Evolutionary conservation across 2,329 filamentous ascomycete species (phyloP), one percentile per base, ranked within the genome.

Genomic region (Aspergillaceae sp.): DNA sequence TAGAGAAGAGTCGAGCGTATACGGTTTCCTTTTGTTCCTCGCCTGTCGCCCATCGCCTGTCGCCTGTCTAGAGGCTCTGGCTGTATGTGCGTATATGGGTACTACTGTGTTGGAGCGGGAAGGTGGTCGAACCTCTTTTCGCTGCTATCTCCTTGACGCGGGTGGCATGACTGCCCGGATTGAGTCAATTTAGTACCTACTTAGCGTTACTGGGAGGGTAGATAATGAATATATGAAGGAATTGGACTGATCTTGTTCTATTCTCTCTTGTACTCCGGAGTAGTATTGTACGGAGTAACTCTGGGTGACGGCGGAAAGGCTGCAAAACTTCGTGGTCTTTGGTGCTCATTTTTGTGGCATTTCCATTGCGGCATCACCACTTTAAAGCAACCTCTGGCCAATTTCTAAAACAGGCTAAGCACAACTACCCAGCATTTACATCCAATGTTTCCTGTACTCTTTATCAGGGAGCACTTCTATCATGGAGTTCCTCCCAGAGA

Each of bases 1-100:
- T 64, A 63, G 62, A 64, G 50, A 60, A 48, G 46, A 38, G 44
- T 44, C 43, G 44, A 48, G 38, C 46, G 27, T 45, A 47, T 47
- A 48, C 40, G 50, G 45, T 46, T 45, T 45, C 38, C 36, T 57
- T 51, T 54, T 47, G 55, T 54, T 52, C 50, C 48, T 47, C 48
- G 46, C 41, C 29, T 43, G 32, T 38, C 41, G 46, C 41, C 29
- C 41, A 29, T 38, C 41, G 34, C 26, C 8, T 36, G n/a, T 36
- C n/a, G 26, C 26, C 26, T 36, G 34, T 7, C 8, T 36, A 11
- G 34, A 36, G n/a, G 34, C n/a, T 6, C 8, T 36, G 34, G 19
- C 19, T 19, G 19, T 19, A 19, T 19, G 19, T 19, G 19, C 19
- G 19, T 19, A 19, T 19, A 19, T 19, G 19, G 19, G 19, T 19